These are phyloP conservation scores for Aphanomyces astaci DNA, from an alignment of 352 stramenopile species.

Conservation along the genomic window DNA sequence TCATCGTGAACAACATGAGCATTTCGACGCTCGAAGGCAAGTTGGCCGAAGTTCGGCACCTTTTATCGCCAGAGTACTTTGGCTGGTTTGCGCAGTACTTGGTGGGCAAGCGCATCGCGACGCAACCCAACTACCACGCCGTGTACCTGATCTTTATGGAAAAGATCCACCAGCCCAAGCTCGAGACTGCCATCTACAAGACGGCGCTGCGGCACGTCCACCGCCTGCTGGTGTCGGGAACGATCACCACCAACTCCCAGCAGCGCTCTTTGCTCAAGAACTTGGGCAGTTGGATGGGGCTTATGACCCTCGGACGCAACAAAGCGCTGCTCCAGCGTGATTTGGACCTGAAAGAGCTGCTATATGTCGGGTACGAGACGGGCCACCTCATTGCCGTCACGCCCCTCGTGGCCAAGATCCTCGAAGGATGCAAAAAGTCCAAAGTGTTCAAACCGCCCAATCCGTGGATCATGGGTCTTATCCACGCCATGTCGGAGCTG, in stretches of 20 bases:
- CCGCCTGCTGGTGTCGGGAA: constrained; percentile 94
- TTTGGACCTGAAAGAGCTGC: constrained; percentile 97
- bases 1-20: constrained; percentile 99
- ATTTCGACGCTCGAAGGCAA: constrained; percentile 96
- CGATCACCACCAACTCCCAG: constrained; percentile 97
- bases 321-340: constrained; percentile 96
- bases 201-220: constrained; percentile 94
- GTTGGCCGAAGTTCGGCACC: constrained; percentile 92
- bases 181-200: constrained; percentile 92
- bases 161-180: constrained; percentile 87
- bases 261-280: constrained; percentile 98
- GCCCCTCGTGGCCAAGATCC: constrained; percentile 97
- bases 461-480: constrained; percentile 99
- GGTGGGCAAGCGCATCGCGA: constrained; percentile 98
- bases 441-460: constrained; percentile 98
- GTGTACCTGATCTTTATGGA: constrained; percentile 98
- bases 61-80: constrained; percentile 91
- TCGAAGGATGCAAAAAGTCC: constrained; percentile 97
- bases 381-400: constrained; percentile 97
- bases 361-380: constrained; percentile 93
- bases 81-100: constrained; percentile 98
- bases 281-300: constrained; percentile 96
- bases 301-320: constrained; percentile 97
- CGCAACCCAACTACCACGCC: constrained; percentile 97
- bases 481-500: constrained; percentile 95